phyloP scores from a whole-genome alignment of 208 protist genomes.

The Leishmania mexicana region DNA sequence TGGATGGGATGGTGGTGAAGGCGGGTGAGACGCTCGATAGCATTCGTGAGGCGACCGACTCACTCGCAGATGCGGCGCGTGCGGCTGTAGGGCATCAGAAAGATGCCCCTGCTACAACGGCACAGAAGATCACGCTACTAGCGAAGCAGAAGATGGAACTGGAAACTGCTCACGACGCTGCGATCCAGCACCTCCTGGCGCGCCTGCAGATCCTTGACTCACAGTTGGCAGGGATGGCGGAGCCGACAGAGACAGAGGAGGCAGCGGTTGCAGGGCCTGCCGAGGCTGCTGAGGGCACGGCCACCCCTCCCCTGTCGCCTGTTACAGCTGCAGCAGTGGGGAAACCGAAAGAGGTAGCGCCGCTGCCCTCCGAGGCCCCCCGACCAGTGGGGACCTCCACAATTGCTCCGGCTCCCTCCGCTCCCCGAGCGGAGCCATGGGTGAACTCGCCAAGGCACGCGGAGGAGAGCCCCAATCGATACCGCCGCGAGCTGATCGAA shows the following conservation, averaged over 20 bases:
- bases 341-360: background rate
- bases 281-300: background rate
- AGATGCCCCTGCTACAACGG: background rate
- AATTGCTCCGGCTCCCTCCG: background rate
- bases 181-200: background rate
- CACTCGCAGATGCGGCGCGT: constrained; percentile 10
- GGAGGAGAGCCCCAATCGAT: background rate
- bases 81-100: background rate
- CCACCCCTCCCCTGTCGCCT: background rate
- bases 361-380: background rate
- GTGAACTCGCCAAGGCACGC: background rate
- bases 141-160: constrained; percentile 8
- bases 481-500: constrained; percentile 11
- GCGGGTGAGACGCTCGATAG: constrained; percentile 7
- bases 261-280: background rate
- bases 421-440: background rate
- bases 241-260: constrained; percentile 2
- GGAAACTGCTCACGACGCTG: background rate
- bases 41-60: constrained; percentile 13
- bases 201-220: constrained; percentile 15
- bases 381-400: background rate
- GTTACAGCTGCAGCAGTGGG: background rate
- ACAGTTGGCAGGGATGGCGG: background rate
- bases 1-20: constrained; percentile 11
- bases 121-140: background rate